These are phyloP conservation scores for Xerocomellus chrysenteron DNA, from an alignment of 768 basidiomycete genomes.

Conservation along the genomic window DNA sequence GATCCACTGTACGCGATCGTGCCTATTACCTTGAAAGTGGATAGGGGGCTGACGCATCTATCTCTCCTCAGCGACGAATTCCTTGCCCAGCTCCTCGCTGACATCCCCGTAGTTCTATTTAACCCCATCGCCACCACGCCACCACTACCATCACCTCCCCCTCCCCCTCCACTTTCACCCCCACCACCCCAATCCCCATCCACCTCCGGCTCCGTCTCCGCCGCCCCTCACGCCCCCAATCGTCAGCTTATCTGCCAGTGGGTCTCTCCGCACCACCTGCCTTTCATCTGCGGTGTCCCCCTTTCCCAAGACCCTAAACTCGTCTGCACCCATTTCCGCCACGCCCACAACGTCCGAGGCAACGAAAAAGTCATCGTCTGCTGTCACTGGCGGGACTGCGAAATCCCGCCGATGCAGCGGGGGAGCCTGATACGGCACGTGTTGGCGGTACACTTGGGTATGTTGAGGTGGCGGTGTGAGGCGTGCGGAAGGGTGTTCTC, in stretches of 20 bases:
- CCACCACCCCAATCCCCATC: not conserved
- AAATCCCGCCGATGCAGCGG: conserved; percentile 13
- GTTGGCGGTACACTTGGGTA: conserved; percentile 13
- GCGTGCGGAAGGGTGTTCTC: conserved; percentile 15
- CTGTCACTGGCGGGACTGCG: conserved; percentile 18
- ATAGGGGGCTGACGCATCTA: not conserved
- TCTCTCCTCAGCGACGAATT: conserved; percentile 10
- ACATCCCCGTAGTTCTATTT: not conserved
- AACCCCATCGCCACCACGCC: not conserved
- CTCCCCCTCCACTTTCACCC: no score
- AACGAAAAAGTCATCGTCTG: conserved; percentile 12
- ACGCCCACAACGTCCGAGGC: conserved; percentile 12
- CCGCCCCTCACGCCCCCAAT: no score
- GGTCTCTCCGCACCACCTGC: not conserved
- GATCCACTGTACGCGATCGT: conserved; percentile 12
- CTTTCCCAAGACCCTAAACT: conserved; percentile 4
- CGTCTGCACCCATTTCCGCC: conserved; percentile 12
- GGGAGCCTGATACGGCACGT: conserved; percentile 23
- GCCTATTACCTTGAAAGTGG: not conserved
- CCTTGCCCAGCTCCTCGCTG: conserved; percentile 8
- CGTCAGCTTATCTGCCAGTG: conserved; percentile 10
- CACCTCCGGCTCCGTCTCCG: not conserved
- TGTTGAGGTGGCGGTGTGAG: conserved; percentile 16
- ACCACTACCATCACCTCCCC: not conserved
- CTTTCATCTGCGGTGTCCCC: not conserved